Conservation (phyloP, 768 basidiomycete species). For the Suillus discolor region DNA sequence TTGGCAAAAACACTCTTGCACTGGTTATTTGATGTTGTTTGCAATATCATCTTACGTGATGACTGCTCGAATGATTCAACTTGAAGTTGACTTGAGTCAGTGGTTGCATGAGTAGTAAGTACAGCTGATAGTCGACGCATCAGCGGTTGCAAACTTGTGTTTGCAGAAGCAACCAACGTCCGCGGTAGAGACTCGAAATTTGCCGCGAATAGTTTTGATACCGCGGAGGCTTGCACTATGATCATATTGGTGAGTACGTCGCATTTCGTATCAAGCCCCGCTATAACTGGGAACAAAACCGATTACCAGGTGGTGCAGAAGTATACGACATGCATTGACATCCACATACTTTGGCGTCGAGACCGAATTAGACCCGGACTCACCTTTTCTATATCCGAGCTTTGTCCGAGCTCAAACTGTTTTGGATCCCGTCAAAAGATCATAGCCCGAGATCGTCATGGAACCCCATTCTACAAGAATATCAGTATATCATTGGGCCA, state of each 20-base stretch:
- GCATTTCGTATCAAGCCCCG: background rate
- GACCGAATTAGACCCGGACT: background rate
- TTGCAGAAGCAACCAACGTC: background rate
- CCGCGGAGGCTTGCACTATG: no score
- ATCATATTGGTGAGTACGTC: no score
- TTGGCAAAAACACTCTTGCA: no score
- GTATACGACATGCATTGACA: background rate
- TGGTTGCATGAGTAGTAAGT: background rate
- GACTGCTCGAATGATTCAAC: background rate
- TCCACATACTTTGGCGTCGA: background rate
- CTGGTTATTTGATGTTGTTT: background rate
- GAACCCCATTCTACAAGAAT: background rate
- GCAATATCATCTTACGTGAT: no score
- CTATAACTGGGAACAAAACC: background rate
- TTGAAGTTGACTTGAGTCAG: background rate
- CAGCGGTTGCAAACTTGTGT: background rate
- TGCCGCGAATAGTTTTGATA: no score
- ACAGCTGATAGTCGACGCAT: background rate
- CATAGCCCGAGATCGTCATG: background rate
- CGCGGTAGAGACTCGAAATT: no score
- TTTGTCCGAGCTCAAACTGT: background rate
- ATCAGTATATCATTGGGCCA: background rate
- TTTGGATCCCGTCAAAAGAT: background rate
- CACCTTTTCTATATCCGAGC: background rate
- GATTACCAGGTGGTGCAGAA: background rate